Evolutionary conservation across 1,284 basidiomycete species (phyloP), one percentile per base, ranked within the genome.

Genomic region (Veloboletus limbatus): DNA sequence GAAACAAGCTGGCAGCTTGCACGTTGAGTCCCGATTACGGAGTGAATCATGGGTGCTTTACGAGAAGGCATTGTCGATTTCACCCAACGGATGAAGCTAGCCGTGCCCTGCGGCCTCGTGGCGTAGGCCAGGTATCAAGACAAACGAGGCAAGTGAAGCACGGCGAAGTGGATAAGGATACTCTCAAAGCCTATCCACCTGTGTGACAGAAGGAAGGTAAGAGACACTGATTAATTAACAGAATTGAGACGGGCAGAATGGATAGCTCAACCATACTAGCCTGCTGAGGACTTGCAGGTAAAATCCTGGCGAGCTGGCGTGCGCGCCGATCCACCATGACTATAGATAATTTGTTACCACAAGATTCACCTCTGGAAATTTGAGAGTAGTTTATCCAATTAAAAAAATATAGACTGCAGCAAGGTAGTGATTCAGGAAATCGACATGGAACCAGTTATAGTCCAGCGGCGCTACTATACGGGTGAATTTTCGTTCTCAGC

Each of bases 21-120:
- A 26, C 43, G 35, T 32, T 13, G 27, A 22, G 34, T 27, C 22
- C 26, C 9, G 24, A 44, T 42, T 20, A 32, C 20, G 18, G 27
- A 46, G 20, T 24, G 30, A n/a, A 32, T 40, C 24, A 13, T 16
- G 25, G 36, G 33, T 27, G 28, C 33, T 40, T 40, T 24, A 40
- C 47, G 24, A 26, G 38, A 44, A 33, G 25, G 37, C 11, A 16
- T 34, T 26, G 20, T 35, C 16, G 40, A 41, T 35, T 48, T 28
- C 34, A 11, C 30, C 27, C 30, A n/a, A 25, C 9, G n/a, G n/a
- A 21, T 24, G 18, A 24, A 34, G 37, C 43, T 36, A 37, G 20
- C 55, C 45, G 46, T 17, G 46, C 49, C 0, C 48, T 58, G 55
- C 56, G 56, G 60, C 58, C 55, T 60, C 55, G 50, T 53, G 57